These are phyloP conservation scores for Fomitopsis serialis DNA, from an alignment of 768 basidiomycete genomes.

Conservation along the genomic window DNA sequence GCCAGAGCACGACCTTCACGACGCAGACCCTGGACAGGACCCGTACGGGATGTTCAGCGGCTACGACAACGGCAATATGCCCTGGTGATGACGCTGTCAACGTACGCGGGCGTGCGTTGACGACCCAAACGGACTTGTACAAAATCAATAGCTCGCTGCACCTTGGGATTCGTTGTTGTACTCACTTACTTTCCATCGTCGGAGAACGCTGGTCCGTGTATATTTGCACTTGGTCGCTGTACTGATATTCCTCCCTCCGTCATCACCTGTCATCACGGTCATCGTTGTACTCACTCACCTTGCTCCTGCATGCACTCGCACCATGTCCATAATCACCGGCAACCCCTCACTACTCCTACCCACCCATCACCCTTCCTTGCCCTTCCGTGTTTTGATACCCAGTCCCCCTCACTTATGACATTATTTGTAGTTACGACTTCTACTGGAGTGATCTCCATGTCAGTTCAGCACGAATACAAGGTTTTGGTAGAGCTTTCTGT, in stretches of 20 bases:
- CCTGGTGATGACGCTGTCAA: conserved; percentile 26
- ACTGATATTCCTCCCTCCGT: conserved; percentile 1
- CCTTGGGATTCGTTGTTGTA: conserved; percentile 14
- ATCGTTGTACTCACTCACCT: conserved; percentile 1
- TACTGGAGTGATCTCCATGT: not conserved
- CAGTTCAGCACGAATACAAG: conserved; percentile 3
- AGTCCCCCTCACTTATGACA: conserved; percentile 5
- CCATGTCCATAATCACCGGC: not conserved
- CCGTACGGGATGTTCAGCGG: conserved; percentile 31
- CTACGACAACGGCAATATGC: conserved; percentile 32
- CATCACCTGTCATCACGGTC: not conserved
- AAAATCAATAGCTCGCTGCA: conserved; percentile 12
- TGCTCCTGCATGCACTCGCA: not conserved
- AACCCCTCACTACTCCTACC: not conserved
- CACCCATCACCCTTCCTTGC: not conserved
- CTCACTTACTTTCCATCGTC: conserved; percentile 6
- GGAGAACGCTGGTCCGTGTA: conserved; percentile 2
- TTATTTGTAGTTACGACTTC: conserved; percentile 5
- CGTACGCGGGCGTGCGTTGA: conserved; percentile 28
- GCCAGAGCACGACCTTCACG: conserved; percentile 25
- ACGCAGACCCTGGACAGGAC: conserved; percentile 27
- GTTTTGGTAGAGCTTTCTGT: conserved; percentile 1
- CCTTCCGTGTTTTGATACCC: not conserved
- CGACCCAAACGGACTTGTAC: conserved; percentile 21
- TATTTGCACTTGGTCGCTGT: not conserved